Evolutionary conservation across 129 eudicot genomes (phyloP).

Genomic region (Cynara cardunculus): DNA sequence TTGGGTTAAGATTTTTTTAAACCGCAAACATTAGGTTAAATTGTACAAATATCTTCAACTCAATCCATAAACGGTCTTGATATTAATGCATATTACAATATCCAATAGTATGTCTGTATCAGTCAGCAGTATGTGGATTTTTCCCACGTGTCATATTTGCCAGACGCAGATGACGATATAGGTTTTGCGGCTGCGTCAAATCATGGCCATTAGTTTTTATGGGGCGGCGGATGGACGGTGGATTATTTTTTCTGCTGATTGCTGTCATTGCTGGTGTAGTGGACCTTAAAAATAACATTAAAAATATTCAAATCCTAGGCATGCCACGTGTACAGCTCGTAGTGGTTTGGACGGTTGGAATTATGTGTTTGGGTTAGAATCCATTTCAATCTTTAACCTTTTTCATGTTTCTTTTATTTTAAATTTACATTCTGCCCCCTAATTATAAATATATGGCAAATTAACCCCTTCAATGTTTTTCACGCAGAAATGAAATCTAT

Average conservation of each 20-base stretch:
- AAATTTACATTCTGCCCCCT: neutral
- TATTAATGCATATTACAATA: no score
- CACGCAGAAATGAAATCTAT: neutral
- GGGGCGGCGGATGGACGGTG: conserved; percentile 34
- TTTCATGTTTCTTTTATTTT: neutral
- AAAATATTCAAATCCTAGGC: no score
- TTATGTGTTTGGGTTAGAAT: conserved; percentile 8
- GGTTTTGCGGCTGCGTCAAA: conserved; percentile 9
- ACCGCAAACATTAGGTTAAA: no score
- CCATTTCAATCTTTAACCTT: neutral
- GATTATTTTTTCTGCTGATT: neutral
- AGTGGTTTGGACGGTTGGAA: conserved; percentile 31
- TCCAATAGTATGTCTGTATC: neutral
- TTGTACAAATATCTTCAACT: no score
- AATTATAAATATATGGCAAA: neutral
- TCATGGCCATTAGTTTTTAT: neutral
- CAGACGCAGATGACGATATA: neutral
- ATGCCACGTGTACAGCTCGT: conserved; percentile 19
- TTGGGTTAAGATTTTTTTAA: no score
- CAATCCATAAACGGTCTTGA: no score
- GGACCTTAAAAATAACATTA: neutral
- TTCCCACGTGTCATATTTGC: neutral
- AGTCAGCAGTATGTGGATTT: neutral
- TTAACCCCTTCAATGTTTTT: no score
- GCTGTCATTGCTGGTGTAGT: neutral